Base-by-base conservation (phyloP, 495 filamentous ascomycete genomes). In the Penicillium subrubescens region DNA sequence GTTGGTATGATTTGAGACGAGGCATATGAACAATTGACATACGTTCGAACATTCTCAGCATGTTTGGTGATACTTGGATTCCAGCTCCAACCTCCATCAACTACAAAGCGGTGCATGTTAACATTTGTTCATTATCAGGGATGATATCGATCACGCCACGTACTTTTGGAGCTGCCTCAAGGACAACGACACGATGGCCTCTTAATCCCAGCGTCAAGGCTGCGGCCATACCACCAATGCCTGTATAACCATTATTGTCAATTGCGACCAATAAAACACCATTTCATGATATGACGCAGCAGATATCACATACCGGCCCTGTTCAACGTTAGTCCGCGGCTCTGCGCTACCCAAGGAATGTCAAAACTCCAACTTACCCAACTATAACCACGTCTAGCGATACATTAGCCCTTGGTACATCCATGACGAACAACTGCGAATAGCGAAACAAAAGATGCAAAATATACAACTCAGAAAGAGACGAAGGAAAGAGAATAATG, bases 61-160 rank as follows among this genome's bases (percentile, higher is more conserved):
- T 90, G 63, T 94, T 93, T 4, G 90, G 90, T 10, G 90, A 89
- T 15, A 93, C 83, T 73, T 94, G 90, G 65, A 94, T 91, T 17
- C 90, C 91, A 7, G 90, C 90, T 64, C 92, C 92, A 52, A 93
- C 89, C 73, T 90, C 87, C 65, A 80, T 80, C 44, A 79, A 67
- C 74, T 79, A 57, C 52, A 5, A 54, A 52, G 14, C 15, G 17
- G 31, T 56, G 8, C 8, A 56, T 14, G 53, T 56, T 56, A 56
- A 23, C 61, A 59, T 12, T 21, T 25, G 33, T 14, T 48, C 29
- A 50, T 15, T 19, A 41, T 10, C 48, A 37, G 19, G 19, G 4
- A 56, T 14, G 21, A 39, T n/a, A 58, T 51, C 5, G n/a, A 35
- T 29, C 15, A 10, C 3, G 37, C 12, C 2, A 29, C 71, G 52